Evolutionary conservation across 1,284 basidiomycete genomes (phyloP), one percentile per base, ranked within the genome.

Genomic region (Sphaerobolus stellatus): DNA sequence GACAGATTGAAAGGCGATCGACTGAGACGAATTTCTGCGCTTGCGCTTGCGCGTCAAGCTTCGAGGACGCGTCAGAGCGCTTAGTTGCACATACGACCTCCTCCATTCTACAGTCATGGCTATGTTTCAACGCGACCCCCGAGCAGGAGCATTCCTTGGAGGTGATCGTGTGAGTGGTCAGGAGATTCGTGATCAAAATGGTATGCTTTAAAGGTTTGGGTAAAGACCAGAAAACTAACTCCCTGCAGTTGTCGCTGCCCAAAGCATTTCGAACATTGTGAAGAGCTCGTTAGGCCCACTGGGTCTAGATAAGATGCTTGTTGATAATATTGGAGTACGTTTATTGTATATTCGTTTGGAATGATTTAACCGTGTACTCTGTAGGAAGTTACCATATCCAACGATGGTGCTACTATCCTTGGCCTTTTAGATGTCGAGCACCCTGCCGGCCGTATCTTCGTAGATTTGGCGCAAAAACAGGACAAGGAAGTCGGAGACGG

Each of bases 401-500:
- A 99, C 74, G 97, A 99, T 75, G 97, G 97, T 49, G 97, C 97
- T 24, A 99, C 97, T 29, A 99, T 99, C 64, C 84, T 99, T 41
- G 88, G 92, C 31, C 81, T 99, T 22, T 78, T 98, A 44, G 87
- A 93, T 41, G 94, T 98, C 45, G 88, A 95, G 63, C 94, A 98
- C 68, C 94, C 96, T 41, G 94, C 96, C 5, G 94, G 92, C 30
- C 87, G 93, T 59, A 96, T 99, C 59, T 92, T 99, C 61, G 96
- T 99, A 50, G 95, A 98, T 72, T 87, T 99, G 43, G 95, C 97
- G 1, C 94, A 98, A 75, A 98, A 99, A 70, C 96, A 99, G 74
- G 97, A 99, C 73, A 98, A 96, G 71, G 97, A 99, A 75, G 97
- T 99, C 29, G 97, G 97, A 44, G 97, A 99, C 74, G 97, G 97